Percentiles rank a stretch among this genome's conserved stretches.
Conservation (phyloP, 2,329 filamentous ascomycete genomes). For the Neoscytalidium dimidiatum region DNA sequence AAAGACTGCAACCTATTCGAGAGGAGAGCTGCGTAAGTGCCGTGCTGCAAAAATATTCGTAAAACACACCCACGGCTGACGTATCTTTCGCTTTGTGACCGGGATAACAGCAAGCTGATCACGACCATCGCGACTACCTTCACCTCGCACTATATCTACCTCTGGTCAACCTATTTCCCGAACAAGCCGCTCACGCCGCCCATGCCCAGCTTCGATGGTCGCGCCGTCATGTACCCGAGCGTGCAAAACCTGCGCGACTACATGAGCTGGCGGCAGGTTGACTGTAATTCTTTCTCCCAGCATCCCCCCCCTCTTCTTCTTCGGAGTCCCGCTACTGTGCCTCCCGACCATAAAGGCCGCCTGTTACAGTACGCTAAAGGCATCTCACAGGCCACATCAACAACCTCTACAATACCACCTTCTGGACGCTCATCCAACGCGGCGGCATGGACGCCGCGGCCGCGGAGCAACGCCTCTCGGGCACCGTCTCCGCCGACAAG, state of each 20-base stretch:
- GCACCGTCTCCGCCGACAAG: constrained; percentile 83
- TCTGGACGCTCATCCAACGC: constrained; percentile 83
- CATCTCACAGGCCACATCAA: constrained; percentile 95
- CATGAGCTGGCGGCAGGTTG: constrained; percentile 94
- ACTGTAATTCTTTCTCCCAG: too few relatives aligned
- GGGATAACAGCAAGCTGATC: constrained; percentile 71
- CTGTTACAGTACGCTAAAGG: too few relatives aligned
- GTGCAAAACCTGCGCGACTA: constrained; percentile 86
- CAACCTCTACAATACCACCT: constrained; percentile 96
- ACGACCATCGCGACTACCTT: constrained; percentile 92
- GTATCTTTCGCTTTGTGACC: constrained; percentile 1
- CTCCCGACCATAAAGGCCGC: too few relatives aligned
- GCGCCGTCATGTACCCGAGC: constrained; percentile 86
- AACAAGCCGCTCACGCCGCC: constrained; percentile 68
- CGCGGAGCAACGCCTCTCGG: constrained; percentile 79
- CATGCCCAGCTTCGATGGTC: constrained; percentile 87
- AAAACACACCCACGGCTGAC: not conserved
- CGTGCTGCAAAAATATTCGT: too few relatives aligned
- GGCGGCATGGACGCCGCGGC: constrained; percentile 75
- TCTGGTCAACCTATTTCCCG: constrained; percentile 77
- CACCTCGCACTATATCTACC: constrained; percentile 83
- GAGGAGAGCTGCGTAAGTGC: constrained; percentile 68
- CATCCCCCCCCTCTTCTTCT: constrained; percentile 39
- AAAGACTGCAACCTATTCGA: constrained; percentile 83
- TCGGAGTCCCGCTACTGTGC: not conserved